Evolutionary conservation across 2,329 filamentous ascomycete genomes (phyloP), one percentile per base, ranked within the genome.

Genomic region (Albifimbria verrucaria): DNA sequence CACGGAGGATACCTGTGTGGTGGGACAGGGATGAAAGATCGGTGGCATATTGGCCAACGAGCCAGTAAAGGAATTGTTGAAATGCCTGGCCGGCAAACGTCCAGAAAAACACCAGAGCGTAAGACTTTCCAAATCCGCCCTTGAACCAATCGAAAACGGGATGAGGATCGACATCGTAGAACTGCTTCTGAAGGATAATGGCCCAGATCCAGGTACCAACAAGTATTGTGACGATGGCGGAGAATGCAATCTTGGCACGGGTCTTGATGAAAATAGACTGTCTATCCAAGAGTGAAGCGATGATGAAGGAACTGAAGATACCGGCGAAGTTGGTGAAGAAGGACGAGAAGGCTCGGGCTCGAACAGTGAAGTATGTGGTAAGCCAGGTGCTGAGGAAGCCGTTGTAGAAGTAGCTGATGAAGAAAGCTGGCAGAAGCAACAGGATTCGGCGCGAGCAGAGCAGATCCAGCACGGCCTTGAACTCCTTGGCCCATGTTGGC

Each of bases 171-270:
- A 51, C 53, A 0, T 58, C 56, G 18, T 58, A 59, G 3, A 59
- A 59, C 17, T 58, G 51, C 15, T 59, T 59, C 32, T 59, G 57
- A 0, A 58, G 53, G 23, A 59, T 58, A 0, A 54, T 52, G 2
- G 56, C 56, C 57, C 57, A 59, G 25, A 58, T 59, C 56, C 54
- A 59, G 3, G 57, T 58, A 4, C 57, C 57, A 0, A 50, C 44
- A 0, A 59, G 46, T 0, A 58, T 22, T 0, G 50, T 52, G 0
- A 58, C 36, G 4, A 59, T 56, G 49, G 25, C 7, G 36, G 46
- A 15, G 24, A 47, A 59, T 55, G 2, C 45, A 12, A 55, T 66
- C 2, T 72, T 78, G 25, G 82, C 82, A 46, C 61, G 58, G 3
- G 55, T 60, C 23, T 60, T 60, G 48, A 60, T 60, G 2, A 47